Evolutionary conservation across 257 asterid species (phyloP).

Genomic region (Nemophila menziesii): DNA sequence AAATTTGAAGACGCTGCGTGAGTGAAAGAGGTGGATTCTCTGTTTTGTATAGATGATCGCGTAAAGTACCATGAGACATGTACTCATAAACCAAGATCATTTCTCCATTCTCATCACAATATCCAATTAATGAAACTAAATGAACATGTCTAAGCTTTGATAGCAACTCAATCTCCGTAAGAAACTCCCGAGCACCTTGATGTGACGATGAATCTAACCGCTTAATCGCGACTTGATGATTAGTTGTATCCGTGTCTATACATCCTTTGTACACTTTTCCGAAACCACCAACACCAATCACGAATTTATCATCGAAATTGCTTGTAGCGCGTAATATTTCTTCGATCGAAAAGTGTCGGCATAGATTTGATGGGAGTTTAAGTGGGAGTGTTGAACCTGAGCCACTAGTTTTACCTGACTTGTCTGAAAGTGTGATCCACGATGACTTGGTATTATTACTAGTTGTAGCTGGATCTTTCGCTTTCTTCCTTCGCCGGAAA

Average conservation of each 20-base stretch:
- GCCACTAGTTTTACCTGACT: conserved; percentile 15
- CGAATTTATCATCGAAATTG: conserved; percentile 23
- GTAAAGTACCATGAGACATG: conserved; percentile 48
- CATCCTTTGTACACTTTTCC: conserved; percentile 49
- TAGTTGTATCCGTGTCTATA: conserved; percentile 22
- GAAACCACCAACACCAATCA: conserved; percentile 50
- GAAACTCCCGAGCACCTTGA: conserved; percentile 47
- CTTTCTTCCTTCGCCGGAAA: conserved; percentile 16
- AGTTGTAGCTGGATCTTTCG: conserved; percentile 14
- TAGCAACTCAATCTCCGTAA: conserved; percentile 52
- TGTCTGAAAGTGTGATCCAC: conserved; percentile 20
- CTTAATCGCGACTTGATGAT: conserved; percentile 40
- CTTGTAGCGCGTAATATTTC: conserved; percentile 37
- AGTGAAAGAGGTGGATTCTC: conserved; percentile 29
- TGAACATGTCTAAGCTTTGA: conserved; percentile 51
- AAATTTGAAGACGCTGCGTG: conserved; percentile 45
- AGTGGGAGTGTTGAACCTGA: conserved; percentile 26
- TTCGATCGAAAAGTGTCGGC: conserved; percentile 31
- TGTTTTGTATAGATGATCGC: conserved; percentile 36
- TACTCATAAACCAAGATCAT: conserved; percentile 68
- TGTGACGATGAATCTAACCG: conserved; percentile 33
- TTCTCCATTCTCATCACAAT: conserved; percentile 42
- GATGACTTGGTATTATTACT: conserved; percentile 19
- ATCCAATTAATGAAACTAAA: conserved; percentile 55
- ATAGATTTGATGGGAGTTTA: conserved; percentile 18